A percentile compares a stretch with the other conserved stretches of the same genome.
phyloP scores from a whole-genome alignment of 2,329 filamentous ascomycete species.

The Diaporthe citriasiana region DNA sequence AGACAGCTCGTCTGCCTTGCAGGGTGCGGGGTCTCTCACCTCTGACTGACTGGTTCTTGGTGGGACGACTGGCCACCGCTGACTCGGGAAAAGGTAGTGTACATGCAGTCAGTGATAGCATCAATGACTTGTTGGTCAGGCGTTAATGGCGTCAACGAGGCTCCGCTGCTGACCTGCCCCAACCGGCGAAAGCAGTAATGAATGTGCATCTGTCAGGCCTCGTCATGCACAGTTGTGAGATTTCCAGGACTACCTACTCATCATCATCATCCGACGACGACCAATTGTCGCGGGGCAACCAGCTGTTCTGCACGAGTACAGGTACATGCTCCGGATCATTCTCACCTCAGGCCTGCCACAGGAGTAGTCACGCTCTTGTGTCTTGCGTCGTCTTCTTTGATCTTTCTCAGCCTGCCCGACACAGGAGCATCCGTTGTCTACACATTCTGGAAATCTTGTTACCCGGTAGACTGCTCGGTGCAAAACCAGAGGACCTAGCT shows the following conservation, averaged over 20 bases:
- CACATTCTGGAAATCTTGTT: neutral
- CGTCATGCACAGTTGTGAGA: neutral
- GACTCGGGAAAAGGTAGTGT: slow-evolving; percentile 8
- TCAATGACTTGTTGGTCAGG: slow-evolving; percentile 15
- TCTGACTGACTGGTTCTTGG: slow-evolving; percentile 7
- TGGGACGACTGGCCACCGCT: slow-evolving; percentile 6
- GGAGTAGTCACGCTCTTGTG: neutral
- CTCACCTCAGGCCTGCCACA: neutral
- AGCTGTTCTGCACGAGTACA: neutral
- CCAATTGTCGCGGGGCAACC: no score
- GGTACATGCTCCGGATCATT: neutral
- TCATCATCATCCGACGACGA: no score
- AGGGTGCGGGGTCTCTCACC: slow-evolving; percentile 17
- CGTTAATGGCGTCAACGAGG: neutral
- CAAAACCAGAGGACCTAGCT: neutral
- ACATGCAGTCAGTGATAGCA: slow-evolving; percentile 12
- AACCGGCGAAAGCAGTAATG: neutral
- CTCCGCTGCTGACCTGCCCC: slow-evolving; percentile 14
- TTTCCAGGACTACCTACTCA: neutral
- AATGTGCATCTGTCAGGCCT: neutral
- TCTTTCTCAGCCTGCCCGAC: neutral
- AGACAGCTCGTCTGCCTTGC: slow-evolving; percentile 22
- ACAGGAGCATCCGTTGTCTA: neutral
- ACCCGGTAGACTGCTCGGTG: no score
- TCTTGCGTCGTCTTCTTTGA: neutral